Evolutionary conservation across 1,284 basidiomycete genomes (phyloP), one percentile per base, ranked within the genome.

Genomic region (Pisolithus thermaeus): DNA sequence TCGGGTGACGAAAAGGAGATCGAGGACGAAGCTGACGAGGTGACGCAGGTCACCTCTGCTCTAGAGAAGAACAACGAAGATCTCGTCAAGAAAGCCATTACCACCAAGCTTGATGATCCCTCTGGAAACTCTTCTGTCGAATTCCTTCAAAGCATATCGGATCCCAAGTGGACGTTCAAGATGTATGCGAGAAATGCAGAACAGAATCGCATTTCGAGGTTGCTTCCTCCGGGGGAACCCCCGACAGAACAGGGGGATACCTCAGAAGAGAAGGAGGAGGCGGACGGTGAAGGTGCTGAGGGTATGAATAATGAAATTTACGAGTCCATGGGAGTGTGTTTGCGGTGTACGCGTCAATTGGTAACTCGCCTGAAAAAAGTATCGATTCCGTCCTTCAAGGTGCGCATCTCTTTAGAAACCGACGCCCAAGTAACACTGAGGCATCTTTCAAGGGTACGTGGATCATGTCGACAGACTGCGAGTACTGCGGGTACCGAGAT

Each of bases 361-460:
- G 81, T 92, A 64, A 99, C 96, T 0, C 74, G 85, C 59, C 97
- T 99, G 92, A 96, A 99, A 78, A 92, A 90, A 90, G 65, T 99
- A 61, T 86, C 85, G 62, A 97, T 99, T 59, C 97, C 97, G 0
- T 96, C 99, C 72, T 99, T 99, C 79, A 92, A 99, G 78, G 92
- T 89, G 53, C 49, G 52, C 59, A 14, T 18, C 28, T 25, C 42
- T 40, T 20, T 5, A 14, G 22, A 12, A 12, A 22, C 7, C 28
- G 18, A 41, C 14, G 3, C n/a, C 23, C 48, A 27, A 25, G 45
- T 8, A 8, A 20, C 43, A n/a, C 39, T 23, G 20, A 38, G 3
- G 7, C 36, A 9, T 30, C 50, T 25, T n/a, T 44, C 28, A 56
- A 94, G 90, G 94, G 99, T 64, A 89, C 25, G 25, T 27, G 5